Evolutionary conservation across 2,329 filamentous ascomycete genomes (phyloP).

Genomic region (Arthrobotrys sinensis): DNA sequence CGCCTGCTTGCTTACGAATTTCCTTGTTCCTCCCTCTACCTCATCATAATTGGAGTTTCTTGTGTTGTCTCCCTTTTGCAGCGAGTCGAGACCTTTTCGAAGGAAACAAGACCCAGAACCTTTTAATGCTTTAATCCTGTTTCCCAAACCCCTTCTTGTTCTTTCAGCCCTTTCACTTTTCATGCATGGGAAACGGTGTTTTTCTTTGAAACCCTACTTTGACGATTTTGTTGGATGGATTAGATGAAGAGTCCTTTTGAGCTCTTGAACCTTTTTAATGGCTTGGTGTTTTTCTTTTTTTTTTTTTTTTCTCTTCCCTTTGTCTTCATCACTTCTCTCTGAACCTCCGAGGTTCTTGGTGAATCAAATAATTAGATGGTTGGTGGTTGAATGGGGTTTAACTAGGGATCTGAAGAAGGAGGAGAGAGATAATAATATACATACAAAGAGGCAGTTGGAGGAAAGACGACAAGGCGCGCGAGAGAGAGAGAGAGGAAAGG

Average conservation of each 20-base stretch:
- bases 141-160: conserved; percentile 52
- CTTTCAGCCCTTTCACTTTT: conserved; percentile 62
- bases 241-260: conserved; percentile 40
- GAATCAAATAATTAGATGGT: conserved; percentile 61
- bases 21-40: conserved; percentile 43
- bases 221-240: conserved; percentile 49
- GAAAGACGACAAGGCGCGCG: conserved; percentile 1
- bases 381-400: conserved; percentile 11
- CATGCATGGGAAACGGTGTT: conserved; percentile 62
- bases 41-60: conserved; percentile 60
- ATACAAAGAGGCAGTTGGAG: conserved; percentile 24
- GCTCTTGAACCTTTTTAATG: conserved; percentile 45
- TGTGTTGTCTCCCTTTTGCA: conserved; percentile 60
- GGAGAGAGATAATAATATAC: conserved; percentile 46
- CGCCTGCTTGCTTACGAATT: conserved; percentile 58
- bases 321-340: conserved; percentile 58
- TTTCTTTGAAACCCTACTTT: conserved; percentile 32
- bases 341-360: conserved; percentile 59
- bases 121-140: conserved; percentile 61
- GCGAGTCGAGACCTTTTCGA: conserved; percentile 54
- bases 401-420: background rate
- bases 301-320: conserved; percentile 43
- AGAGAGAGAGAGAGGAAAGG: background rate
- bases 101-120: conserved; percentile 40
- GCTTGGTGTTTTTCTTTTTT: conserved; percentile 42